Conservation (phyloP, 2,329 filamentous ascomycete species). For the Trichoderma aggressivum region DNA sequence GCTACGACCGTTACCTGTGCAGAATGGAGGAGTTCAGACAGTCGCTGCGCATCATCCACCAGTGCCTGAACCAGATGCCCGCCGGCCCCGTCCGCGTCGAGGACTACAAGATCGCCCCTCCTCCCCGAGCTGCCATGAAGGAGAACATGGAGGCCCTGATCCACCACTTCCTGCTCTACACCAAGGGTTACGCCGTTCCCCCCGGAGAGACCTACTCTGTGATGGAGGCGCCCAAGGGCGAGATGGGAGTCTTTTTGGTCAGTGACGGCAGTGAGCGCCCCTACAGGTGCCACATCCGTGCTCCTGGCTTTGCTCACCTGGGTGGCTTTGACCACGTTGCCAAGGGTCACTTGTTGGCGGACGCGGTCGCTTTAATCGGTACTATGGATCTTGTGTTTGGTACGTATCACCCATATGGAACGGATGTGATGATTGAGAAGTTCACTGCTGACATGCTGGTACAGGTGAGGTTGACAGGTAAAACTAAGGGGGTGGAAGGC, state of each 20-base stretch:
- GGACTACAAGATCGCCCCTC: slow-evolving; percentile 97
- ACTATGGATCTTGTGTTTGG: slow-evolving; percentile 90
- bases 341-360: slow-evolving; percentile 88
- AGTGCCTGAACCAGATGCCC: slow-evolving; percentile 99
- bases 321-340: slow-evolving; percentile 90
- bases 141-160: slow-evolving; percentile 99
- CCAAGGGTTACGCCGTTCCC: slow-evolving; percentile 95
- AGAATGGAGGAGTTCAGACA: slow-evolving; percentile 99
- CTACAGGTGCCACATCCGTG: slow-evolving; percentile 95
- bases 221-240: slow-evolving; percentile 99
- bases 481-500: slow-evolving; percentile 34
- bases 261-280: slow-evolving; percentile 94
- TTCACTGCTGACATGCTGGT: slow-evolving; percentile 32
- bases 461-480: slow-evolving; percentile 61
- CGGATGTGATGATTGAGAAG: not conserved
- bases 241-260: slow-evolving; percentile 97
- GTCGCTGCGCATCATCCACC: slow-evolving; percentile 95
- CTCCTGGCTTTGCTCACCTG: slow-evolving; percentile 94
- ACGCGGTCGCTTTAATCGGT: slow-evolving; percentile 93
- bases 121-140: slow-evolving; percentile 97
- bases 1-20: slow-evolving; percentile 98
- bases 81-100: slow-evolving; percentile 90
- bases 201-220: slow-evolving; percentile 97
- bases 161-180: slow-evolving; percentile 98
- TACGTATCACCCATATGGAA: slow-evolving; percentile 38